A percentile compares a stretch with the other conserved stretches of the same genome.
Conservation (phyloP, 2,329 filamentous ascomycete genomes). For the Epichloe sp. region DNA sequence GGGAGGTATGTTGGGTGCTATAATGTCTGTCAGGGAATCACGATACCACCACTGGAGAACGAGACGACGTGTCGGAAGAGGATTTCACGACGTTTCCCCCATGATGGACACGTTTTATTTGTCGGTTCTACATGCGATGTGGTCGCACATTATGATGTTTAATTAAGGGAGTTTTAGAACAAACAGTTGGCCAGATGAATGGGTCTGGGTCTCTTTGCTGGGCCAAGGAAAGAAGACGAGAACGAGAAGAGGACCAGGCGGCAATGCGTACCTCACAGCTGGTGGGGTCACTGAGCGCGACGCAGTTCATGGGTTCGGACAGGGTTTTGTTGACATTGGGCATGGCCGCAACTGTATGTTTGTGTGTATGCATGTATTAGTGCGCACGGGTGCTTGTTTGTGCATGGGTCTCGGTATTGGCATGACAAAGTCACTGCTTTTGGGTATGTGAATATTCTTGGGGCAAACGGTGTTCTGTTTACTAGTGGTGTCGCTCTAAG, state of each 20-base stretch:
- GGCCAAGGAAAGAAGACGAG: too few species aligned
- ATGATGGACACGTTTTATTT: neutral
- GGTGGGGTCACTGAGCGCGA: neutral
- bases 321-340: neutral
- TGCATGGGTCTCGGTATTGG: neutral
- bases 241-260: neutral
- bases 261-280: neutral
- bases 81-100: neutral
- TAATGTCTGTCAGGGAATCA: neutral
- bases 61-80: neutral
- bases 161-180: neutral
- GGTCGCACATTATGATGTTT: neutral
- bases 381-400: neutral
- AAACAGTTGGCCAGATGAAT: neutral
- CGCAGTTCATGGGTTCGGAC: neutral
- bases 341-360: too few species aligned
- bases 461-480: neutral
- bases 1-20: neutral
- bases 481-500: neutral
- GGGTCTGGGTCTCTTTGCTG: neutral
- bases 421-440: neutral
- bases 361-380: neutral
- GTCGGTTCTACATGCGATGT: neutral
- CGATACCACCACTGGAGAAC: neutral
- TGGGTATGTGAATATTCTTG: neutral